Conservation (phyloP, 768 basidiomycete genomes). For the Tylopilus plumbeoviolaceoides region DNA sequence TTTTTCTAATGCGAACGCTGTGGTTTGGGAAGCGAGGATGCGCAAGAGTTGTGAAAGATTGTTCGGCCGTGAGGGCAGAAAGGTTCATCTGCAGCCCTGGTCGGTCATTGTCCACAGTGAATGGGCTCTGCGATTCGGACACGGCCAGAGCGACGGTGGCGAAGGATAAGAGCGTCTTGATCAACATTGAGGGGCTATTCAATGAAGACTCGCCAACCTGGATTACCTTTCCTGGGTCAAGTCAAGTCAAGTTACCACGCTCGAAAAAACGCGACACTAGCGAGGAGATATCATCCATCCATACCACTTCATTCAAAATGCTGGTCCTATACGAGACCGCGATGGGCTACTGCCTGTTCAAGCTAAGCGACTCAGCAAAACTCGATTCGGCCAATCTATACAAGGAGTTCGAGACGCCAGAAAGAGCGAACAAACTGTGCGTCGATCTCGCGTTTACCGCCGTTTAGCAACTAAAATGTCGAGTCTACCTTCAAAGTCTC, state of each 20-base stretch:
- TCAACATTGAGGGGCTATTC: too few species aligned
- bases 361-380: slow-evolving; percentile 86
- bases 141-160: neutral
- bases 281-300: neutral
- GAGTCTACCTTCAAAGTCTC: slow-evolving; percentile 49
- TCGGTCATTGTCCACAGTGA: neutral
- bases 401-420: slow-evolving; percentile 91
- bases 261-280: slow-evolving; percentile 26
- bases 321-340: slow-evolving; percentile 96
- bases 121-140: slow-evolving; percentile 8
- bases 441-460: slow-evolving; percentile 30
- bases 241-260: slow-evolving; percentile 30
- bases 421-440: slow-evolving; percentile 88
- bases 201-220: too few species aligned
- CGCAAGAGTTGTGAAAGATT: slow-evolving; percentile 36
- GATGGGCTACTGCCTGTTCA: slow-evolving; percentile 97
- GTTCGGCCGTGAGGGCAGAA: slow-evolving; percentile 24
- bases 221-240: slow-evolving; percentile 21
- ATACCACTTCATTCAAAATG: slow-evolving; percentile 48
- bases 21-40: slow-evolving; percentile 52
- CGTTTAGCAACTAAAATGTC: slow-evolving; percentile 8
- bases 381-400: slow-evolving; percentile 80
- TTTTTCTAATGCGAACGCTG: slow-evolving; percentile 57
- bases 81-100: slow-evolving; percentile 13
- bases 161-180: slow-evolving; percentile 5